A percentile compares a stretch with the other conserved stretches of the same genome.
Evolutionary conservation across 139 green algal species (phyloP).

Genomic region (Spirogloea muscicola): DNA sequence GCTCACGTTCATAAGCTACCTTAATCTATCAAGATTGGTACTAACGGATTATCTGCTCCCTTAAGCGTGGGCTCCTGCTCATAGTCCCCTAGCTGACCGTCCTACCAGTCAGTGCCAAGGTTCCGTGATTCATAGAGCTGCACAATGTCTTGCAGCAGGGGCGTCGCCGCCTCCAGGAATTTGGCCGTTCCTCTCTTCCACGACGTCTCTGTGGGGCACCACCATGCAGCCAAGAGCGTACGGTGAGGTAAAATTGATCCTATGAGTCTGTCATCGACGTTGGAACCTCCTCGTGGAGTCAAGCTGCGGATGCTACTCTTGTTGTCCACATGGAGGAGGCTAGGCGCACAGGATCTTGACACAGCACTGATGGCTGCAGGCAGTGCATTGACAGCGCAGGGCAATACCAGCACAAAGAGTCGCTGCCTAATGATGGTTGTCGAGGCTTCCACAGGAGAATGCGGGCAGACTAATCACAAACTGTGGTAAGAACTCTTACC

Average conservation of each 20-base stretch:
- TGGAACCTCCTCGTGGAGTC: not conserved
- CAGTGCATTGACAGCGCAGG: not conserved
- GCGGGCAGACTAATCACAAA: not conserved
- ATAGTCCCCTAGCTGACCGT: too few relatives aligned
- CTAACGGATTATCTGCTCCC: too few relatives aligned
- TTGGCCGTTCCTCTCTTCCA: constrained; percentile 12
- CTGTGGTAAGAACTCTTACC: constrained; percentile 15
- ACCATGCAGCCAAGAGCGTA: not conserved
- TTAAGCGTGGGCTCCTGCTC: too few relatives aligned
- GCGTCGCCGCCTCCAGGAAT: constrained; percentile 5
- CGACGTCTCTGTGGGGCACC: constrained; percentile 14
- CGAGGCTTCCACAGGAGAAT: not conserved
- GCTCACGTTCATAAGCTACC: too few relatives aligned
- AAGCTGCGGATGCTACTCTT: too few relatives aligned
- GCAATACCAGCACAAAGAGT: too few relatives aligned
- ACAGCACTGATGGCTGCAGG: too few relatives aligned
- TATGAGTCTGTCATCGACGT: not conserved
- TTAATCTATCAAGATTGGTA: too few relatives aligned
- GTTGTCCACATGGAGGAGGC: too few relatives aligned
- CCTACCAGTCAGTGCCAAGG: constrained; percentile 38
- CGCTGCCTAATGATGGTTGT: too few relatives aligned
- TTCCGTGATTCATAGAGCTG: constrained; percentile 26
- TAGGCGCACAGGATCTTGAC: too few relatives aligned
- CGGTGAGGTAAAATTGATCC: not conserved
- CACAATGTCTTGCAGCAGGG: constrained; percentile 19